Percentiles rank a stretch among this genome's conserved stretches.
These are phyloP conservation scores for Clavispora asparagi DNA, from an alignment of 805 yeast genomes.

Conservation along the genomic window DNA sequence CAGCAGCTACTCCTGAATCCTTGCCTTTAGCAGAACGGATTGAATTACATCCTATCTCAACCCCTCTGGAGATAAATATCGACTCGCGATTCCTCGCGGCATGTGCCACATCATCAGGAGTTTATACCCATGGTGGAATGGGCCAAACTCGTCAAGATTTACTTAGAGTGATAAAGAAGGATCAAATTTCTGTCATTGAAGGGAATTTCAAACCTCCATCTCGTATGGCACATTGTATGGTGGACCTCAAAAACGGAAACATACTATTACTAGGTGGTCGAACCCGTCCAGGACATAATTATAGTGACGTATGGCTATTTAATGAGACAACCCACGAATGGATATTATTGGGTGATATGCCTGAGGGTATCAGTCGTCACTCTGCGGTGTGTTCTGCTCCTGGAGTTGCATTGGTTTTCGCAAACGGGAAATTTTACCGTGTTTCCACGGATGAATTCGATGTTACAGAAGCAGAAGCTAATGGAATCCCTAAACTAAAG, in stretches of 20 bases:
- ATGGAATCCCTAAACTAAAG: slow-evolving; percentile 18
- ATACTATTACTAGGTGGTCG: slow-evolving; percentile 62
- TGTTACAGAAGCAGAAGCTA: background rate
- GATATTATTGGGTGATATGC: slow-evolving; percentile 31
- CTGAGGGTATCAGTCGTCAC: slow-evolving; percentile 10
- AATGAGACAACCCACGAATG: slow-evolving; percentile 25
- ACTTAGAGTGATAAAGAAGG: background rate
- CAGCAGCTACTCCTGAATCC: background rate
- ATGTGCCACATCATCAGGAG: slow-evolving; percentile 12
- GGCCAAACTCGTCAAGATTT: slow-evolving; percentile 23
- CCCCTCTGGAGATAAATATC: slow-evolving; percentile 1
- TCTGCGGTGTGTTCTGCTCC: slow-evolving; percentile 3
- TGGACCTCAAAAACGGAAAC: slow-evolving; percentile 21
- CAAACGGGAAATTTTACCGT: slow-evolving; percentile 6
- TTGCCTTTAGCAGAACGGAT: too few species aligned
- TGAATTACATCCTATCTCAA: background rate
- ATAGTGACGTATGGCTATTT: slow-evolving; percentile 27
- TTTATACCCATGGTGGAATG: slow-evolving; percentile 38
- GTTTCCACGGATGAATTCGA: background rate
- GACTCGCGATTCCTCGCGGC: slow-evolving; percentile 43
- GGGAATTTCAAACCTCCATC: slow-evolving; percentile 26
- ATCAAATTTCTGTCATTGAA: background rate
- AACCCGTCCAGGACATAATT: slow-evolving; percentile 46
- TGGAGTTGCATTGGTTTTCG: slow-evolving; percentile 7
- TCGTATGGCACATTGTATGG: slow-evolving; percentile 57